Conservation (phyloP, 1,284 basidiomycete species). For the Heliocybe sulcata region DNA sequence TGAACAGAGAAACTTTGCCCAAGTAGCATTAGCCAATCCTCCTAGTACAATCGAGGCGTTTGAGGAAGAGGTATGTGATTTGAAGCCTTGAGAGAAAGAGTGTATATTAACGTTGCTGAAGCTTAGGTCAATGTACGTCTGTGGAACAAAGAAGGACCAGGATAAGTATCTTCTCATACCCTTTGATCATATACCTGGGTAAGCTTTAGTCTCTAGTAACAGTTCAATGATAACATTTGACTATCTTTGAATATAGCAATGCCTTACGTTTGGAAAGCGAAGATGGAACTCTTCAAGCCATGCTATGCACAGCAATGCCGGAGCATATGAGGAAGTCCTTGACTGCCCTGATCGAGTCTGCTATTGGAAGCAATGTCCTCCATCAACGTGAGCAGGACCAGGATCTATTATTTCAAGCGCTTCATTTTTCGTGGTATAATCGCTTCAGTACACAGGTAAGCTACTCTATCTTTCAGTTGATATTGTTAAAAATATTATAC, state of each 20-base stretch:
- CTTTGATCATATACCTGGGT: background rate
- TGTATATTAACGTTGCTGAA: background rate
- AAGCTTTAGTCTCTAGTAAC: background rate
- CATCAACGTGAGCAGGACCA: background rate
- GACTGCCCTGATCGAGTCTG: background rate
- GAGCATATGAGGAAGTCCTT: background rate
- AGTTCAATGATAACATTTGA: background rate
- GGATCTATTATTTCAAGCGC: background rate
- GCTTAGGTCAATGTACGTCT: background rate
- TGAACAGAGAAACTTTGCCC: background rate
- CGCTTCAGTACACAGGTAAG: background rate
- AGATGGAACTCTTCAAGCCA: background rate
- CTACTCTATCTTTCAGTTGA: background rate
- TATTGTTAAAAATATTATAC: background rate
- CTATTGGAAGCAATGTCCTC: background rate
- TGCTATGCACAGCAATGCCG: background rate
- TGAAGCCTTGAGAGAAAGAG: background rate
- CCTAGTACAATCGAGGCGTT: background rate
- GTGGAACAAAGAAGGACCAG: background rate
- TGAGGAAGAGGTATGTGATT: background rate
- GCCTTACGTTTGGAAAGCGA: background rate
- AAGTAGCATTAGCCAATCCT: background rate
- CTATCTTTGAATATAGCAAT: background rate
- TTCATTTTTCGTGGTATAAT: background rate
- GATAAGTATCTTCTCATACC: background rate